Conservation (phyloP, 352 stramenopile genomes). For the Thraustochytrium striatum region DNA sequence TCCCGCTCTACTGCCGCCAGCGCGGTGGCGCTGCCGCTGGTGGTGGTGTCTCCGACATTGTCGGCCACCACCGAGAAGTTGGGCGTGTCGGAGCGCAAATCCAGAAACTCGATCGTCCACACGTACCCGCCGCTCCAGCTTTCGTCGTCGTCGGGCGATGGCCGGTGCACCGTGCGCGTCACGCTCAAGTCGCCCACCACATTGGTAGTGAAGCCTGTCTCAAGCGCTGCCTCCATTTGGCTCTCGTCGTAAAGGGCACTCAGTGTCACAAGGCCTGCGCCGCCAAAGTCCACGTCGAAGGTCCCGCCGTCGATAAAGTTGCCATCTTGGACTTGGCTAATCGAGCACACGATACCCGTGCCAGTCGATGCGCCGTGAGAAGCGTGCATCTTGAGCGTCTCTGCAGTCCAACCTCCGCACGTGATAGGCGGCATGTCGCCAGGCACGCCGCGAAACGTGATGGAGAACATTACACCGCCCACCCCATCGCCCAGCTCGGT, state of each 20-base stretch:
- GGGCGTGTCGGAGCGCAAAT: not conserved
- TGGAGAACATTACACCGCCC: slow-evolving; percentile 11
- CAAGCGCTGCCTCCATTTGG: not conserved
- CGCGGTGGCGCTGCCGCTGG: not conserved
- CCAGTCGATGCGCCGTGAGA: not conserved
- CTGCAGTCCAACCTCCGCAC: not conserved
- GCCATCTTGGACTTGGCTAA: not conserved
- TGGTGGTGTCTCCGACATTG: not conserved
- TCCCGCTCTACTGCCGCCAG: not conserved
- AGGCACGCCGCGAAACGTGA: slow-evolving; percentile 38
- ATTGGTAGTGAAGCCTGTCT: not conserved
- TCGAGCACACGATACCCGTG: not conserved
- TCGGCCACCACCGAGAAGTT: not conserved
- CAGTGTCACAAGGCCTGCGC: not conserved
- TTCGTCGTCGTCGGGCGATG: not conserved
- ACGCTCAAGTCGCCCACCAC: slow-evolving; percentile 20
- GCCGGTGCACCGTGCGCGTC: not conserved
- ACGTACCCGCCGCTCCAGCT: slow-evolving; percentile 48
- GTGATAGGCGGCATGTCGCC: slow-evolving; percentile 18
- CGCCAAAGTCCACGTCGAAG: slow-evolving; percentile 37
- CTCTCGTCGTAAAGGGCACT: not conserved
- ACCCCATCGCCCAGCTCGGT: slow-evolving; percentile 27
- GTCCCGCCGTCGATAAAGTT: slow-evolving; percentile 35
- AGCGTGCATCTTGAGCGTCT: not conserved
- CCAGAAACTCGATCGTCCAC: slow-evolving; percentile 43